A percentile compares a stretch with the other conserved stretches of the same genome.
Evolutionary conservation across 2,329 filamentous ascomycete species (phyloP).

Genomic region (Epichloe sibirici): DNA sequence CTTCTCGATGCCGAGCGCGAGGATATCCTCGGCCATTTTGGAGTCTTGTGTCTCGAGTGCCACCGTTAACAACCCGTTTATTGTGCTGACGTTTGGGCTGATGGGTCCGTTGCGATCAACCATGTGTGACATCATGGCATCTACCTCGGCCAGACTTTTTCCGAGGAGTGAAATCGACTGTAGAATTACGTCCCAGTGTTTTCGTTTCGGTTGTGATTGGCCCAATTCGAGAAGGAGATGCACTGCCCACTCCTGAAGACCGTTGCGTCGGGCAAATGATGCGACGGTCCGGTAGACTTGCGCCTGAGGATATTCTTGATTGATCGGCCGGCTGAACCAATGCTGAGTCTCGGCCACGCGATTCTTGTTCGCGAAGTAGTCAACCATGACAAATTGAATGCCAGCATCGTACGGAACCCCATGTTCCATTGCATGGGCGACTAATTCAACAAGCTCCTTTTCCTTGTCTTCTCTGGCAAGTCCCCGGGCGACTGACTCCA

Average conservation of each 20-base stretch:
- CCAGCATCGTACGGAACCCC: constrained; percentile 31
- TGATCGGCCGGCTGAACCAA: constrained; percentile 52
- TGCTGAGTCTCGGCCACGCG: constrained; percentile 48
- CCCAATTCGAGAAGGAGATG: constrained; percentile 42
- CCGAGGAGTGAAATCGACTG: constrained; percentile 59
- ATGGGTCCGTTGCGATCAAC: constrained; percentile 42
- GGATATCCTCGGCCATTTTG: constrained; percentile 61
- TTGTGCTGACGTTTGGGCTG: constrained; percentile 53
- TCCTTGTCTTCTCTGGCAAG: constrained; percentile 49
- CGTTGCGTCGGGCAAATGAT: constrained; percentile 44
- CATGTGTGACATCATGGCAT: constrained; percentile 56
- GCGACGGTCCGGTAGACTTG: constrained; percentile 20
- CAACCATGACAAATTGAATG: constrained; percentile 43
- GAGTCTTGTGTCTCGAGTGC: constrained; percentile 59
- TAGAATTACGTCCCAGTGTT: constrained; percentile 59
- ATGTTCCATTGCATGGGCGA: constrained; percentile 36
- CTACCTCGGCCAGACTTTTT: constrained; percentile 43
- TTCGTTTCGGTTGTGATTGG: constrained; percentile 34
- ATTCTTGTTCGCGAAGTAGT: constrained; percentile 48
- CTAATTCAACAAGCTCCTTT: constrained; percentile 42
- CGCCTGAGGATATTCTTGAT: constrained; percentile 11
- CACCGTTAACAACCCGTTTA: constrained; percentile 65
- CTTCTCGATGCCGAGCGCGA: constrained; percentile 52
- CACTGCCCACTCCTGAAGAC: constrained; percentile 50
- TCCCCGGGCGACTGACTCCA: constrained; percentile 33